A percentile compares a stretch with the other conserved stretches of the same genome.
Evolutionary conservation across 352 stramenopile species (phyloP).

Genomic region (Globisporangium paddicum): DNA sequence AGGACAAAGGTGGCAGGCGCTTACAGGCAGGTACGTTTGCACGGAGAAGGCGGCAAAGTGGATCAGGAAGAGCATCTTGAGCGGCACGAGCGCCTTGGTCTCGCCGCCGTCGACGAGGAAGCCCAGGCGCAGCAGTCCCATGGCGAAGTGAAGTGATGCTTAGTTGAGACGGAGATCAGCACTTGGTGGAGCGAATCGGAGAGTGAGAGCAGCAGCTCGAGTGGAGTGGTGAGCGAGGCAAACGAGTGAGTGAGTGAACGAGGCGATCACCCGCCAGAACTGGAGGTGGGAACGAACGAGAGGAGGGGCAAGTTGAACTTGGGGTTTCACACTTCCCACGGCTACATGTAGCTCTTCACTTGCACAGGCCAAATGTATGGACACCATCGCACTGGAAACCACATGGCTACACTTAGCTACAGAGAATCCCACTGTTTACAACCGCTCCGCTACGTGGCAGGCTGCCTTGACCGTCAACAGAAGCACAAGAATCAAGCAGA

Average conservation of each 20-base stretch:
- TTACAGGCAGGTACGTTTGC: constrained; percentile 58
- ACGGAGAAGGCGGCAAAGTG: constrained; percentile 64
- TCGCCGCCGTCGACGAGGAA: constrained; percentile 65
- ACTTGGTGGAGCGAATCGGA: not conserved
- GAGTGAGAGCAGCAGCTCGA: not conserved
- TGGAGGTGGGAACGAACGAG: not conserved
- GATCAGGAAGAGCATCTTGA: constrained; percentile 72
- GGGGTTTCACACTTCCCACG: not conserved
- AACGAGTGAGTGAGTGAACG: no score
- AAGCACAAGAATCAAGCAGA: not conserved
- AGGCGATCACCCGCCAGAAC: no score
- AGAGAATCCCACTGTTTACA: not conserved
- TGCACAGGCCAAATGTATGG: no score
- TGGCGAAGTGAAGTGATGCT: not conserved
- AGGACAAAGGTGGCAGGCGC: not conserved
- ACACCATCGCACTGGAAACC: no score
- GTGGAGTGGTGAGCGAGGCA: no score
- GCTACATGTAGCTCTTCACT: no score
- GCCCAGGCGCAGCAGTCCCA: constrained; percentile 23
- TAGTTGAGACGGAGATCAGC: not conserved
- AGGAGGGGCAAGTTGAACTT: not conserved
- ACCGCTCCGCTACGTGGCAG: not conserved
- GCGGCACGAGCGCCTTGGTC: constrained; percentile 49
- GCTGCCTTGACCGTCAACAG: not conserved
- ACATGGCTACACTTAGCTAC: not conserved